Evolutionary conservation across 371 early-diverging fungal genomes (phyloP).

Genomic region (Mucor irregularis): DNA sequence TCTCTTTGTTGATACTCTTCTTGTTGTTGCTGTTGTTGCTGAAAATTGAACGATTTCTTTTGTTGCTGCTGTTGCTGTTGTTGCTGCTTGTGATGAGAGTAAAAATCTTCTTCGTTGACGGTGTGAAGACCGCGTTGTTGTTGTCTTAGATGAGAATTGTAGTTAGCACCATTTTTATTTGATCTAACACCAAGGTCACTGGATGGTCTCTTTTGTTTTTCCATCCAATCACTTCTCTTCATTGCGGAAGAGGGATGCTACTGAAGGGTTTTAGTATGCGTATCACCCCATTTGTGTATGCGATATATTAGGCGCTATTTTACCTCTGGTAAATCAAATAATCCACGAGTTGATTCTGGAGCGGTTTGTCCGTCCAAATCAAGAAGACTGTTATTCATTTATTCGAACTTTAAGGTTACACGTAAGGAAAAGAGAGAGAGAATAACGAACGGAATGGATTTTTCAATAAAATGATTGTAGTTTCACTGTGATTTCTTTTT

Average conservation of each 20-base stretch:
- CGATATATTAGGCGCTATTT: not conserved
- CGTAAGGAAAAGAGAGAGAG: not conserved
- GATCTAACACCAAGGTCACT: conserved; percentile 1
- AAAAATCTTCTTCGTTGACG: conserved; percentile 34
- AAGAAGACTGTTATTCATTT: conserved; percentile 23
- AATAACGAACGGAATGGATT: conserved; percentile 28
- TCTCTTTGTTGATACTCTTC: conserved; percentile 5
- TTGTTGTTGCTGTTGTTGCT: not conserved
- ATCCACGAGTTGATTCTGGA: conserved; percentile 53
- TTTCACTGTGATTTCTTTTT: not conserved
- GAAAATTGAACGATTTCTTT: not conserved
- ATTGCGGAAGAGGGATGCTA: not conserved
- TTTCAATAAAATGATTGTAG: not conserved
- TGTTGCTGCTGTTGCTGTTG: not conserved
- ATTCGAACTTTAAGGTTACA: not conserved
- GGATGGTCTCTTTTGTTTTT: conserved; percentile 12
- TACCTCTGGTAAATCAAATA: conserved; percentile 44
- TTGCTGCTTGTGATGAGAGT: too few relatives aligned
- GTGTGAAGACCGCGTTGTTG: conserved; percentile 31
- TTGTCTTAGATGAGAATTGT: not conserved
- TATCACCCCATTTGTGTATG: not conserved
- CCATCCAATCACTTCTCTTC: conserved; percentile 13
- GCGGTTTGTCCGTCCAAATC: conserved; percentile 52
- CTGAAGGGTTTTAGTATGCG: not conserved
- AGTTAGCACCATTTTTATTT: too few relatives aligned